Conservation (phyloP, 176 grass and related monocot genomes). For the Zea luxurians region DNA sequence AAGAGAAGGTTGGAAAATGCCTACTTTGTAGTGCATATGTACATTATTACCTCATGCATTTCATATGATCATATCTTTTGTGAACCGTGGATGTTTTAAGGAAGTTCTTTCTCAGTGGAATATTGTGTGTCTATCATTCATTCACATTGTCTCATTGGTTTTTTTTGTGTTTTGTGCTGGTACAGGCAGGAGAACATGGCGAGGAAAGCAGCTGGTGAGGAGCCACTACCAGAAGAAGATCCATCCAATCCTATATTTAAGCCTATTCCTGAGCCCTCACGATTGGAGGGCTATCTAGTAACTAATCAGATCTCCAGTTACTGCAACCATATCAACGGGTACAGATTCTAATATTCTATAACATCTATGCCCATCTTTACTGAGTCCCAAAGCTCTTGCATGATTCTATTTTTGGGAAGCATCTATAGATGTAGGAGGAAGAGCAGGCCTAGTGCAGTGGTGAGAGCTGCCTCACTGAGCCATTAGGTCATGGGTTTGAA, state of each 20-base stretch:
- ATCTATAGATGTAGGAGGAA: background rate
- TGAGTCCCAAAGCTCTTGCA: background rate
- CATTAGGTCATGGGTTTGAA: no score
- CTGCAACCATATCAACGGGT: constrained; percentile 98
- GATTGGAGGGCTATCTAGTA: constrained; percentile 89
- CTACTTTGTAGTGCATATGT: background rate
- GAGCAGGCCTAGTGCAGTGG: no score
- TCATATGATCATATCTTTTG: background rate
- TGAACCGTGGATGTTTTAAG: background rate
- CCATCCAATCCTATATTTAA: constrained; percentile 88
- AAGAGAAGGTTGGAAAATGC: constrained; percentile 77
- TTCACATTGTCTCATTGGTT: background rate
- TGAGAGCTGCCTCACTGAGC: no score
- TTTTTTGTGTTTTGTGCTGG: constrained; percentile 9
- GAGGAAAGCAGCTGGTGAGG: constrained; percentile 87
- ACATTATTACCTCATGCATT: background rate
- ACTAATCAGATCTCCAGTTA: constrained; percentile 98
- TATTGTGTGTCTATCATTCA: background rate
- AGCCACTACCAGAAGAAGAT: constrained; percentile 95
- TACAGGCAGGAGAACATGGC: constrained; percentile 82
- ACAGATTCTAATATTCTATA: background rate
- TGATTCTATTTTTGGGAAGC: background rate
- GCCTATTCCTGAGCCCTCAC: constrained; percentile 90
- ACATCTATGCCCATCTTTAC: background rate
- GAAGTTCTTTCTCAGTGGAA: background rate